Evolutionary conservation across 306 rosid species (phyloP).

Genomic region (Acmispon strigosus): DNA sequence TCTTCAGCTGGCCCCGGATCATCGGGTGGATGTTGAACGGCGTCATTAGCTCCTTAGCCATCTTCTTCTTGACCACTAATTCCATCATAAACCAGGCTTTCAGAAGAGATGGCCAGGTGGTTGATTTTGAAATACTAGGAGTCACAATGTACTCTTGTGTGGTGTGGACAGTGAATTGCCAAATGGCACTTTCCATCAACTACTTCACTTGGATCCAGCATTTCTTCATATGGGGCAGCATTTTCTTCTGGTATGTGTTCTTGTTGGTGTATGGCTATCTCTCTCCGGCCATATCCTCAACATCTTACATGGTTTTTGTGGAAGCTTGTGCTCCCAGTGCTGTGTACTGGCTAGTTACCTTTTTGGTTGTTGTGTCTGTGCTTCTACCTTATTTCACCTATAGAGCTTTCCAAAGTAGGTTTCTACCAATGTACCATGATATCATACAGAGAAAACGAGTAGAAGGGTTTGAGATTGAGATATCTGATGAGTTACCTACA

Average conservation of each 20-base stretch:
- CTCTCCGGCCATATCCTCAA: slow-evolving; percentile 51
- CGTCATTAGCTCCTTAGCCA: slow-evolving; percentile 54
- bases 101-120: slow-evolving; percentile 59
- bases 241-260: slow-evolving; percentile 67
- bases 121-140: slow-evolving; percentile 61
- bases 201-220: slow-evolving; percentile 97
- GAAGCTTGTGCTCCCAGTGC: slow-evolving; percentile 74
- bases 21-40: slow-evolving; percentile 83
- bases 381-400: slow-evolving; percentile 67
- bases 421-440: slow-evolving; percentile 74
- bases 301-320: slow-evolving; percentile 70
- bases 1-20: slow-evolving; percentile 80
- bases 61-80: slow-evolving; percentile 66
- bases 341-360: slow-evolving; percentile 65
- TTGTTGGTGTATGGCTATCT: slow-evolving; percentile 56
- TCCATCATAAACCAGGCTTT: slow-evolving; percentile 52
- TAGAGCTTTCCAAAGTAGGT: slow-evolving; percentile 72
- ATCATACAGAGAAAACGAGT: slow-evolving; percentile 51
- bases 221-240: slow-evolving; percentile 84
- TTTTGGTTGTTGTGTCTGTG: slow-evolving; percentile 49
- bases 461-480: slow-evolving; percentile 28
- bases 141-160: slow-evolving; percentile 71
- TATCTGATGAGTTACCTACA: slow-evolving; percentile 31
- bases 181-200: slow-evolving; percentile 81
- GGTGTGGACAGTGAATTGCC: slow-evolving; percentile 86